Conservation (phyloP, 805 yeast genomes). For the Cyberlindnera samutprakarnensis region DNA sequence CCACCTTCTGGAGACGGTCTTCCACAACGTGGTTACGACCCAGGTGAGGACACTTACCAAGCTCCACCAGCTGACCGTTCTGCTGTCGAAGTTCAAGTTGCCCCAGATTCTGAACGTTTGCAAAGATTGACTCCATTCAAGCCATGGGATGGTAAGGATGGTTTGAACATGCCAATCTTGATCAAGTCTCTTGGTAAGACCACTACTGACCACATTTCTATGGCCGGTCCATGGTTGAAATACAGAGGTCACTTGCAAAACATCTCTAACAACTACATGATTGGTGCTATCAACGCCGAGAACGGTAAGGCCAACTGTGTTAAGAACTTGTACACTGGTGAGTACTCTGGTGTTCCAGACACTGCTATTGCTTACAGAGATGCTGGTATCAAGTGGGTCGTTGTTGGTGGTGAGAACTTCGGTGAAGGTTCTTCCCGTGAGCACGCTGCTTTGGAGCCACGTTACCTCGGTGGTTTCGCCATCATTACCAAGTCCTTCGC, state of each 20-base stretch:
- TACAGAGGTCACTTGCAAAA: constrained; percentile 99
- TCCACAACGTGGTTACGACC: constrained; percentile 84
- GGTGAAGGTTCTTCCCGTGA: constrained; percentile 99
- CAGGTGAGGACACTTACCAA: constrained; percentile 93
- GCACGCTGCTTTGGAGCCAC: constrained; percentile 99
- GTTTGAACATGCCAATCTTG: constrained; percentile 81
- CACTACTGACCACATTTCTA: constrained; percentile 98
- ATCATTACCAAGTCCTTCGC: constrained; percentile 97
- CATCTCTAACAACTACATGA: constrained; percentile 98
- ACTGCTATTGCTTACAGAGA: constrained; percentile 94
- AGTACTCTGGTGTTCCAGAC: constrained; percentile 92
- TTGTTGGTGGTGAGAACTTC: constrained; percentile 95
- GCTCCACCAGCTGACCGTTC: constrained; percentile 91
- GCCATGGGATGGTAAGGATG: constrained; percentile 96
- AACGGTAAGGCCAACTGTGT: constrained; percentile 90
- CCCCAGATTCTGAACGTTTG: constrained; percentile 93
- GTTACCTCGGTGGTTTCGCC: constrained; percentile 97
- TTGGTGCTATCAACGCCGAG: constrained; percentile 97
- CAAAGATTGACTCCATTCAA: constrained; percentile 90
- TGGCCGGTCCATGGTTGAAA: constrained; percentile 99
- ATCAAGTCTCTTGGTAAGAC: constrained; percentile 96
- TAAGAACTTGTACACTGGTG: constrained; percentile 87
- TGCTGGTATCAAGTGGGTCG: constrained; percentile 91
- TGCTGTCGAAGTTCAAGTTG: constrained; percentile 61
- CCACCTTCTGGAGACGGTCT: constrained; percentile 90